Base-by-base conservation (phyloP, 768 basidiomycete genomes). In the Mycena capillaripes region DNA sequence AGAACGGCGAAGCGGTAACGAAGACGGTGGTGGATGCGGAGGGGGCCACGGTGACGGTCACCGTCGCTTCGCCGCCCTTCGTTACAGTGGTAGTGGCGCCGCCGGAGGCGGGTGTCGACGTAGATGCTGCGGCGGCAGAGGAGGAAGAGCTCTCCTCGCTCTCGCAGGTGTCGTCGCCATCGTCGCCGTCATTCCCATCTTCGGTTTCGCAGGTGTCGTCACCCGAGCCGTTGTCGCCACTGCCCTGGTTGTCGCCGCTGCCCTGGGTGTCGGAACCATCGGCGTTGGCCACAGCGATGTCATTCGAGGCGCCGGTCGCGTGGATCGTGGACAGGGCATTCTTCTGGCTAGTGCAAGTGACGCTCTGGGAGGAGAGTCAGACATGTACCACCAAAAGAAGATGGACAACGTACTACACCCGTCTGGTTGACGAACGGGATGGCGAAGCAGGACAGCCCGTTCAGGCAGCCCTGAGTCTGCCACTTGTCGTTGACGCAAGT, bases 281-380 rank as follows among this genome's bases (percentile, higher is more conserved):
- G 12, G 80, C 73, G 72, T 75, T 70, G 52, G 79, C 73, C 36
- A 81, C 81, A 14, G 80, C 78, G 19, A 88, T 77, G 7, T 84
- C 86, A 12, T 86, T 86, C 19, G 78, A 79, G 2, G 84, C 87
- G 17, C 90, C 90, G 34, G 86, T 82, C 2, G 87, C 83, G 12
- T 82, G 66, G 69, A 92, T 87, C 11, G 87, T 74, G 1, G 86
- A 81, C 6, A 82, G 73, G 0, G 88, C 90, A 30, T 83, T 86
- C n/a, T 79, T 79, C 71, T 85, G 78, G 72, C 86, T 89, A 4
- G 89, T 89, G 80, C 90, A 92, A 1, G 82, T 80, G n/a, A 91
- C 69, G 36, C 79, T 78, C 89, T 90, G 66, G 2, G 44, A 4
- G 32, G 0, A 38, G 60, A 21, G 29, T 65, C 8, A 58, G 46